phyloP scores from a whole-genome alignment of 768 basidiomycete species.

The Naganishia antarctica region DNA sequence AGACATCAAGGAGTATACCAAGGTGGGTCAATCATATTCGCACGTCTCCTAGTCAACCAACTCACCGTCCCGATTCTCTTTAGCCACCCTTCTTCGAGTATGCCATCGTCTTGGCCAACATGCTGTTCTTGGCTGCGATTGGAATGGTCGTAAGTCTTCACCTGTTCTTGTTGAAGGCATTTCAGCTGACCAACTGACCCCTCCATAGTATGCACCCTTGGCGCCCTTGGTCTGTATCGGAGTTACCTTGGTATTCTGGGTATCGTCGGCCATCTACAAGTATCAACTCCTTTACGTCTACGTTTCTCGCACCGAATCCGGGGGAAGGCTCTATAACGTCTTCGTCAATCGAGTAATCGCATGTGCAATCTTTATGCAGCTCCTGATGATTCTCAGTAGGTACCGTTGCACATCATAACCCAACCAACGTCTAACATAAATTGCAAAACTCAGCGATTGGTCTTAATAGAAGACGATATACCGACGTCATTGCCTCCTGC shows the following conservation, averaged over 20 bases:
- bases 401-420: conserved; percentile 31
- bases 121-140: conserved; percentile 85
- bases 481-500: conserved; percentile 67
- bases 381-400: conserved; percentile 64
- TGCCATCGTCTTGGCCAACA: conserved; percentile 51
- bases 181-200: not conserved
- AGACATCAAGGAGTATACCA: conserved; percentile 49
- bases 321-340: conserved; percentile 93
- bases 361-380: conserved; percentile 78
- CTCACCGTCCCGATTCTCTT: not conserved
- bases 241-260: conserved; percentile 79
- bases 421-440: too few species aligned
- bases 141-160: conserved; percentile 58
- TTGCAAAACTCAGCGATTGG: too few species aligned
- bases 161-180: not conserved
- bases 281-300: conserved; percentile 90
- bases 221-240: conserved; percentile 84
- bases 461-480: conserved; percentile 64
- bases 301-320: conserved; percentile 81
- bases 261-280: conserved; percentile 61
- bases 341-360: conserved; percentile 79
- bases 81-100: conserved; percentile 84
- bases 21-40: not conserved
- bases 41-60: not conserved
- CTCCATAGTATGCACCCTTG: conserved; percentile 70